phyloP scores from a whole-genome alignment of 2,329 filamentous ascomycete species.

The Aspergillus alliaceus region DNA sequence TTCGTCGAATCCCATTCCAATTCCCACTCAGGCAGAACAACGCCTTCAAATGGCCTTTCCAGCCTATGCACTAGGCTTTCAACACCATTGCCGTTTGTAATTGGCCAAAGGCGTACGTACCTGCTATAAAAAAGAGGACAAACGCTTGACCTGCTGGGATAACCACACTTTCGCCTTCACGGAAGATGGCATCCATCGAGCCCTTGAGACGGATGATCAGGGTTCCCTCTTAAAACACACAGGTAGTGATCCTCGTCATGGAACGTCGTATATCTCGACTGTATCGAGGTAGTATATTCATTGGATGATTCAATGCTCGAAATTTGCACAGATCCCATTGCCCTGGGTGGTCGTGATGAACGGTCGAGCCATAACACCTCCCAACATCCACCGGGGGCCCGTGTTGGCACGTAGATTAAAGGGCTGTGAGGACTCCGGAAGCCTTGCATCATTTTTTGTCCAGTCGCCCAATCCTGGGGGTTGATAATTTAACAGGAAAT shows the following conservation, averaged over 20 bases:
- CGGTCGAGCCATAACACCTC: constrained; percentile 40
- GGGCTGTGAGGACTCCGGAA: constrained; percentile 30
- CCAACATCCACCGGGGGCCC: constrained; percentile 32
- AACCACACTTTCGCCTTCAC: constrained; percentile 52
- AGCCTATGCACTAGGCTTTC: constrained; percentile 46
- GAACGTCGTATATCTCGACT: constrained; percentile 46
- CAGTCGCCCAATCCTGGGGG: constrained; percentile 41
- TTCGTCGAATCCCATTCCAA: constrained; percentile 23
- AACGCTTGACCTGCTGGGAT: constrained; percentile 51
- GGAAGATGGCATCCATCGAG: constrained; percentile 33
- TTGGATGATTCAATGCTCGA: constrained; percentile 50
- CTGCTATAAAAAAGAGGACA: constrained; percentile 45
- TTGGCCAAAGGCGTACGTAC: constrained; percentile 50
- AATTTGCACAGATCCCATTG: constrained; percentile 53
- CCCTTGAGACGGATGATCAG: constrained; percentile 44
- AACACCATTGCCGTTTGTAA: constrained; percentile 52
- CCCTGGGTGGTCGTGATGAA: constrained; percentile 52
- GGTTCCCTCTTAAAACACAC: constrained; percentile 49
- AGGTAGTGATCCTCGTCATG: constrained; percentile 54
- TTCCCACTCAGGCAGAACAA: constrained; percentile 42
- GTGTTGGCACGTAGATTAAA: constrained; percentile 56
- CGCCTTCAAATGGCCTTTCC: constrained; percentile 34
- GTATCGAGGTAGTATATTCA: constrained; percentile 37
- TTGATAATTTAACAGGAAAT: constrained; percentile 52
- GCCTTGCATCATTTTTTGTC: constrained; percentile 23